Evolutionary conservation across 2,329 filamentous ascomycete genomes (phyloP), one percentile per base, ranked within the genome.

Genomic region (Diaporthe citri): DNA sequence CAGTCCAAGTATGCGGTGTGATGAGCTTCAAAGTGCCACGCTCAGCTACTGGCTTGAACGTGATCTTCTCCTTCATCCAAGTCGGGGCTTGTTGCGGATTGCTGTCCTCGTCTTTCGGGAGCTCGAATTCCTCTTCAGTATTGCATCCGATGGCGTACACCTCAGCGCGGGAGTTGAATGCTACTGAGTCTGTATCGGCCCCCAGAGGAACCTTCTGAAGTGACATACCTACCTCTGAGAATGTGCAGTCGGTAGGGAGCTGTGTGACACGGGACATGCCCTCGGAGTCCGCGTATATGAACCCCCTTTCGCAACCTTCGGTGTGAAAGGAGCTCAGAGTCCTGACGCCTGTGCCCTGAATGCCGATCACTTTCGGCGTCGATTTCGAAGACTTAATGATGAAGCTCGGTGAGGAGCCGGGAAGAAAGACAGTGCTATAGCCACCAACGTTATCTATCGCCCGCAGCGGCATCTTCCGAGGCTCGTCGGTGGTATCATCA

Each of bases 21-120:
- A 98, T 85, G 20, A 99, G 88, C 81, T 95, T 95, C 73, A 99
- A 84, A 28, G 90, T 88, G 41, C 94, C 94, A 73, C 91, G 92
- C 62, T 94, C 91, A 39, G 93, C 88, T 75, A 90, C 90, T 0
- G 97, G 97, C 69, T 89, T 89, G 79, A 92, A 88, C 0, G 80
- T 74, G 71, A 88, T 85, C 82, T 93, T 92, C 80, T 97, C 96
- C 76, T 90, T 90, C 31, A 92, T 90, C 91, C 95, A 96, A 20
- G 74, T 75, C 1, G 75, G 60, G 22, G 75, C 75, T 60, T 76
- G 75, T 20, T 76, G 75, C 13, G 75, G 75, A 28, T 76, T 76
- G 31, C 77, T 97, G 75, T 97, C 93, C 77, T 96, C 96, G 78
- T 98, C 95, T 71, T 94, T 94, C 1, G 95, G 95, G 31, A 98